A percentile compares a stretch with the other conserved stretches of the same genome.
Evolutionary conservation across 1,284 basidiomycete species (phyloP).

Genomic region (Cutaneotrichosporon daszewskae): DNA sequence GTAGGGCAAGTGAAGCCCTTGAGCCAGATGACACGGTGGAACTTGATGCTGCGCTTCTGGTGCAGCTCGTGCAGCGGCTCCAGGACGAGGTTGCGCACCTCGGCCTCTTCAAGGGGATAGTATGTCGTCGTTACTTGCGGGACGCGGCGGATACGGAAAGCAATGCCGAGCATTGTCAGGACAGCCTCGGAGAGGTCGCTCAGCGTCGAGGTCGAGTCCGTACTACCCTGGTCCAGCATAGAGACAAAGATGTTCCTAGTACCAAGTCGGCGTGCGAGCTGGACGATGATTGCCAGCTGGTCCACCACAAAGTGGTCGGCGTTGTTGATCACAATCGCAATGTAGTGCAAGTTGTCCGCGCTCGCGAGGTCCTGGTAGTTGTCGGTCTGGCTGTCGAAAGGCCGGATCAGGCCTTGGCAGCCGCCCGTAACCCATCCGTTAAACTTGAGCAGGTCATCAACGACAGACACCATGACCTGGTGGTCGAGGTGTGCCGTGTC

Average conservation of each 20-base stretch:
- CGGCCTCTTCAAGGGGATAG: constrained; percentile 87
- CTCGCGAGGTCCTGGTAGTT: constrained; percentile 78
- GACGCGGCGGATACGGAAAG: constrained; percentile 80
- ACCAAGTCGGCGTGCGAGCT: constrained; percentile 81
- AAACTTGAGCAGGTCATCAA: constrained; percentile 81
- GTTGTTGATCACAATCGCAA: constrained; percentile 88
- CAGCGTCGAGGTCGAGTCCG: constrained; percentile 85
- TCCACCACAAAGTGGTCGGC: constrained; percentile 96
- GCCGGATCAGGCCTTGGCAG: constrained; percentile 80
- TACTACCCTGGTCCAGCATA: constrained; percentile 89
- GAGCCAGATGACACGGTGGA: constrained; percentile 86
- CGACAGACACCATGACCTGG: constrained; percentile 74
- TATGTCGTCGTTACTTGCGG: constrained; percentile 87
- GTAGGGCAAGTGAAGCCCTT: constrained; percentile 96
- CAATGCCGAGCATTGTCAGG: constrained; percentile 78
- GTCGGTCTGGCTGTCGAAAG: constrained; percentile 76
- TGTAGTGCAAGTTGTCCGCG: constrained; percentile 79
- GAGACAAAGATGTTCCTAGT: constrained; percentile 85
- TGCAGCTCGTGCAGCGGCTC: constrained; percentile 83
- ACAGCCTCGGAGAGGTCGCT: constrained; percentile 88
- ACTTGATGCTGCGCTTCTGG: constrained; percentile 67
- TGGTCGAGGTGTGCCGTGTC: constrained; percentile 82
- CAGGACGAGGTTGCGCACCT: constrained; percentile 81
- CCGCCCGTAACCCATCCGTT: constrained; percentile 99
- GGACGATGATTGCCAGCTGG: constrained; percentile 90